Evolutionary conservation across 148 eudicot species (phyloP), one percentile per base, ranked within the genome.

Genomic region (Rhododendron molle): DNA sequence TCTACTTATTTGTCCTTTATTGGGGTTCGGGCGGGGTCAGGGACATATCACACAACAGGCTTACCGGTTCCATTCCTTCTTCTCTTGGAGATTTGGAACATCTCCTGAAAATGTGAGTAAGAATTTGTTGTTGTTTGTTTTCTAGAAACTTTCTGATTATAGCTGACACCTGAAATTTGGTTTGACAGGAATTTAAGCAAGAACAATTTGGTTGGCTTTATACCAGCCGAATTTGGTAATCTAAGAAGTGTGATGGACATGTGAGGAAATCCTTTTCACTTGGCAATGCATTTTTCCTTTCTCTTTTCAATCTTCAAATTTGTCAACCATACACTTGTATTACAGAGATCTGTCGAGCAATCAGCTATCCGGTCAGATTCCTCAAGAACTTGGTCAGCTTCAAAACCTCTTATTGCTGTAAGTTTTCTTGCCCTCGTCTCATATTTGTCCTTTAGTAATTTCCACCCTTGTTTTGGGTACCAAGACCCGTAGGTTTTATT

Each of bases 31-130:
- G 65, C 6, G 77, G 60, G 10, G n/a, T 26, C 88, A 97, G 99
- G 86, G 99, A 97, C 85, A 94, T 97, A 79, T 97, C 99, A 36
- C 89, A 94, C 78, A 95, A 97, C 87, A 88, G 67, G 77, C 90
- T 97, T 54, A 90, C 86, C 83, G 99, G 99, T 74, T 82, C 90
- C 18, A 94, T 97, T 83, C 99, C 99, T 26, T 89, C 98, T 78
- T 90, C 98, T 69, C 91, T 97, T 81, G 99, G 99, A 43, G 99
- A 97, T 86, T 88, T 97, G 93, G 98, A 97, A 88, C 99, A 97
- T 95, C 97, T 97, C 83, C 89, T 97, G 72, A 95, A 95, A 88
- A 90, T 97, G 99, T 95, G 91, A 86, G 96, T 85, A 11, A 21
- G 3, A 20, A 50, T 36, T 73, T 12, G 80, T 84, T 32, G 38